Evolutionary conservation across 441 rosid species (phyloP).

Genomic region (Jatropha multifida): DNA sequence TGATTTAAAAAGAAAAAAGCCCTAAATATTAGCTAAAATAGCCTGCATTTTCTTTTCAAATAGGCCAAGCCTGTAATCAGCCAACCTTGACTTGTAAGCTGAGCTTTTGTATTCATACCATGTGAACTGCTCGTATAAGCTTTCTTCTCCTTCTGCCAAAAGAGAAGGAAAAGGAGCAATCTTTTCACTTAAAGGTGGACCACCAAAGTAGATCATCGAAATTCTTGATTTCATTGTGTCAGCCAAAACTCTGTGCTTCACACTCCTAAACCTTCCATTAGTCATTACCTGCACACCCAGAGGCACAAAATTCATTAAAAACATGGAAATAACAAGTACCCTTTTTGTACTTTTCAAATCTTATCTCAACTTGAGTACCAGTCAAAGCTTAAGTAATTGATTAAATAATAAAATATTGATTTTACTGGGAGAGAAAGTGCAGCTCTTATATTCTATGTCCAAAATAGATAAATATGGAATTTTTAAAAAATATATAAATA

Average conservation of each 20-base stretch:
- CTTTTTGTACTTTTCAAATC: too few relatives aligned
- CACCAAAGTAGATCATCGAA: constrained; percentile 82
- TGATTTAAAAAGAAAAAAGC: not conserved
- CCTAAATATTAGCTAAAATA: constrained; percentile 1
- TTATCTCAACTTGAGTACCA: too few relatives aligned
- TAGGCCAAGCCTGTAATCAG: constrained; percentile 58
- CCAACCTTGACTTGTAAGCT: constrained; percentile 59
- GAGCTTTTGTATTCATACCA: constrained; percentile 80
- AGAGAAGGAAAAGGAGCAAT: constrained; percentile 54
- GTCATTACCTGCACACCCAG: constrained; percentile 59
- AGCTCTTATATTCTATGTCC: too few relatives aligned
- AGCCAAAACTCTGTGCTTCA: constrained; percentile 76
- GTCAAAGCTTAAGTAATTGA: too few relatives aligned
- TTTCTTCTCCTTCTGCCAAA: constrained; percentile 45
- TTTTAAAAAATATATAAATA: not conserved
- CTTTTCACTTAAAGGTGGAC: constrained; percentile 59
- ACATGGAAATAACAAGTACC: not conserved
- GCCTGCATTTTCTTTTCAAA: constrained; percentile 47
- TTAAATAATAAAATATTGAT: too few relatives aligned
- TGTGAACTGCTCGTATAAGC: constrained; percentile 57
- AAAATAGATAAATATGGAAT: not conserved
- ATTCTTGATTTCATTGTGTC: constrained; percentile 56
- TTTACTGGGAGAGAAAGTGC: too few relatives aligned
- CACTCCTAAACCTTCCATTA: constrained; percentile 79
- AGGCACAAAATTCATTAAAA: not conserved